Evolutionary conservation across 2,329 filamentous ascomycete species (phyloP), one percentile per base, ranked within the genome.

Genomic region (Curvularia spicifera): DNA sequence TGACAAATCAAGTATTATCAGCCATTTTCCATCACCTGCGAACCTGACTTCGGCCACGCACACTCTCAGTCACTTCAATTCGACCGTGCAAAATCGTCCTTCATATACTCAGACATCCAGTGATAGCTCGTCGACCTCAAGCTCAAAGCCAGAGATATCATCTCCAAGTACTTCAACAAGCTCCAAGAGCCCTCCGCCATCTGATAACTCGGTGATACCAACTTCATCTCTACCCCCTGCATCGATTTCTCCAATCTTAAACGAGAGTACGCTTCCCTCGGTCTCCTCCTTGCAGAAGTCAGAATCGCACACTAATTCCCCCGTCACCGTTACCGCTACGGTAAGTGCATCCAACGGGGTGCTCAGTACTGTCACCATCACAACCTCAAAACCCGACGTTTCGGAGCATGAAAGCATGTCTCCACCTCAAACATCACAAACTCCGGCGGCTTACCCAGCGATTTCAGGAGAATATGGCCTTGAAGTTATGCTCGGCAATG

Each of bases 401-500:
- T 28, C 29, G 3, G 26, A 39, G 7, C 20, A 22, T 12, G 20
- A 22, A 20, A 48, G 33, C 24, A 47, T 47, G 51, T 40, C 31
- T 35, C 31, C 43, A 6, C 10, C 28, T 26, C 51, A 53, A 39
- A 18, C 42, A 20, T 53, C 51, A n/a, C 29, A 28, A 18, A 8
- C 40, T 29, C 35, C 42, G 18, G 39, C 31, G 15, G 12, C 40
- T 5, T 31, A 20, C 20, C 28, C 42, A 13, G 4, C 31, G 7
- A 22, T 53, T 15, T 29, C 51, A 28, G 35, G 42, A 26, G 51
- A 3, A 18, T 6, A 15, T 22, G 29, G 20, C 7, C 20, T 61
- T 43, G 64, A 65, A 49, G 56, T 48, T 2, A 20, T 60, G 12
- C 63, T 67, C n/a, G 62, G 56, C 13, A 56, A 52, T 9, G 31